phyloP scores from a whole-genome alignment of 139 green algal genomes.

The Coelastrella sp. region DNA sequence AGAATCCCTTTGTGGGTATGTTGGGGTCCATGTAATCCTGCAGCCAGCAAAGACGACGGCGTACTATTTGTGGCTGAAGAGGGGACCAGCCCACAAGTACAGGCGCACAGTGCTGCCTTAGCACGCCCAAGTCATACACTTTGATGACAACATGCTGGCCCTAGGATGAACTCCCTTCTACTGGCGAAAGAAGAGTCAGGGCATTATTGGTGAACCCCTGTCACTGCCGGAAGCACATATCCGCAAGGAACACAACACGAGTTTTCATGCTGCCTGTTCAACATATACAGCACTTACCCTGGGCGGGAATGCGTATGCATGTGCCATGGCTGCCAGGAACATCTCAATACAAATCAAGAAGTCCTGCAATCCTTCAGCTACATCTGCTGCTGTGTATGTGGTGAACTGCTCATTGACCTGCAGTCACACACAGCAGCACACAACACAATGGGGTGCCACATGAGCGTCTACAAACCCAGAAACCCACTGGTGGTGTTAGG shows the following conservation, averaged over 20 bases:
- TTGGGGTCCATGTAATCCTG: slow-evolving; percentile 81
- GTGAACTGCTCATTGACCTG: slow-evolving; percentile 52
- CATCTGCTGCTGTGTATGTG: slow-evolving; percentile 43
- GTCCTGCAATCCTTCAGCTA: slow-evolving; percentile 62
- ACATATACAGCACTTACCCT: slow-evolving; percentile 38
- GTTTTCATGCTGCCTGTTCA: no score
- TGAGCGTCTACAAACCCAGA: neutral
- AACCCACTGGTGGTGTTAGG: no score
- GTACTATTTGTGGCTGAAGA: no score
- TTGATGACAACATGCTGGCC: no score
- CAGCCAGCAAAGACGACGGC: neutral
- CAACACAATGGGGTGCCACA: neutral
- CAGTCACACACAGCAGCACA: neutral
- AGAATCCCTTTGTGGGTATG: slow-evolving; percentile 70
- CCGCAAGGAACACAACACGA: no score
- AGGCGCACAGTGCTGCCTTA: no score
- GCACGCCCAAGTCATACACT: no score
- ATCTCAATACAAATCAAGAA: slow-evolving; percentile 99
- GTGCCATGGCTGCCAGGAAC: slow-evolving; percentile 92
- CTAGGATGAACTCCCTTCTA: no score
- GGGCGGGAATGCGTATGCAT: slow-evolving; percentile 94
- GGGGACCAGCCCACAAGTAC: no score
- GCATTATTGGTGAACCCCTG: no score
- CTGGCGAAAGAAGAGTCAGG: no score
- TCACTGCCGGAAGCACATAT: no score